Base-by-base conservation (phyloP, 2,329 filamentous ascomycete genomes). In the Talaromyces rugulosus region DNA sequence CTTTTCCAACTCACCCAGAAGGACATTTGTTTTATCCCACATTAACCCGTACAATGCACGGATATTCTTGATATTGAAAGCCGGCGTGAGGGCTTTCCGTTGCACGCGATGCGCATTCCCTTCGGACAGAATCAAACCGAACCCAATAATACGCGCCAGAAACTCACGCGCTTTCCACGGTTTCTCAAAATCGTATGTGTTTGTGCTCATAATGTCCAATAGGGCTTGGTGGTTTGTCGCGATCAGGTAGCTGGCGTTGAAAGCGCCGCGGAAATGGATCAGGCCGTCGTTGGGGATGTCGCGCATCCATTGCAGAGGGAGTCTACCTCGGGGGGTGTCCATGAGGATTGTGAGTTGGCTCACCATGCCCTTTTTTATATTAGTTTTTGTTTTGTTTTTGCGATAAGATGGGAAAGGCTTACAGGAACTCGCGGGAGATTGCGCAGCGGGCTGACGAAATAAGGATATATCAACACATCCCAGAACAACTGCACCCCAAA, bases 181-280 rank as follows among this genome's bases (percentile, higher is more conserved):
- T 66, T 85, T 85, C 66, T 83, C 79, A 56, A 83, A 83, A 63
- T 85, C 82, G 61, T 85, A 84, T 4, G 77, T 79, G 44, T 80
- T 81, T 47, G 81, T 78, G 42, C 82, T 81, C 61, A 85, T 77
- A 11, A 85, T 74, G 40, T 84, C 82, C n/a, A 79, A 73, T 5
- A 84, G 66, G 2, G 80, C 77, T 55, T 75, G 70, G 54, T 74
- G 74, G 50, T 68, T 75, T 0, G 74, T 76, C 1, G 69, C 66
- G 5, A 76, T 28, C 5, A 75, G 64, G 42, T 68, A 67, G 36
- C 67, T 70, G 12, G 66, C 65, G 61, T 81, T 81, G 67, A 84
- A 77, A 50, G 77, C 69, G 67, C 80, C 77, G 18, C 77, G 75
- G 66, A 85, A 84, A 63, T 81, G 76, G 44, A 86, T 78, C 4